Conservation (phyloP, 805 yeast species). For the Suhomyces pyralidae region DNA sequence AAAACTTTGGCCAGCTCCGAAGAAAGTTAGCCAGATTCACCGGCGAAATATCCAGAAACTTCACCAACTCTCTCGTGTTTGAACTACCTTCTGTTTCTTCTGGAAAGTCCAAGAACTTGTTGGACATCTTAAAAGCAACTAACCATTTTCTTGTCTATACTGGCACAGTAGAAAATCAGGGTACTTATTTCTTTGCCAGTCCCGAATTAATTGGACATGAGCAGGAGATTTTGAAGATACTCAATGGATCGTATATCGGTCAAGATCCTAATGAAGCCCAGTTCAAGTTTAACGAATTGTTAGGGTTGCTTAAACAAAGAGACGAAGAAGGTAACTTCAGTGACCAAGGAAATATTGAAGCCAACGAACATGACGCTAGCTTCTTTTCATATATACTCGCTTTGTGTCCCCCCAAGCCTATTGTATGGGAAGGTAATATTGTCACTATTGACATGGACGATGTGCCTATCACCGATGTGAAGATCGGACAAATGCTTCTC, state of each 20-base stretch:
- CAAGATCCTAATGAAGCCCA: conserved; percentile 26
- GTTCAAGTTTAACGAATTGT: conserved; percentile 26
- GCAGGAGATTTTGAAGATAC: conserved; percentile 35
- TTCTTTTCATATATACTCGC: conserved; percentile 65
- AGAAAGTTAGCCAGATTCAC: conserved; percentile 81
- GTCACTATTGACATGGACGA: conserved; percentile 49
- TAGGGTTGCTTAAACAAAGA: conserved; percentile 9
- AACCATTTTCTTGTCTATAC: conserved; percentile 78
- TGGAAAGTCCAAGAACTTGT: conserved; percentile 46
- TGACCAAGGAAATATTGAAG: not conserved
- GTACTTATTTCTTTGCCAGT: conserved; percentile 79
- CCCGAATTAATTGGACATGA: conserved; percentile 45
- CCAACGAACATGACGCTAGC: conserved; percentile 25
- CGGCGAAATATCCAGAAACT: conserved; percentile 60
- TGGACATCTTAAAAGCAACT: conserved; percentile 57
- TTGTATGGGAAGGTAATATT: conserved; percentile 87
- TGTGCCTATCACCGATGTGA: conserved; percentile 54
- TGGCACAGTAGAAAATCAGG: conserved; percentile 66
- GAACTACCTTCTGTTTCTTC: conserved; percentile 43
- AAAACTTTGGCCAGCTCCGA: conserved; percentile 70
- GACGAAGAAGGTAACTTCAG: not conserved
- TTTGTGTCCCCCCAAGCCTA: conserved; percentile 75
- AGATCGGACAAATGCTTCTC: conserved; percentile 63
- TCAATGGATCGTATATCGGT: conserved; percentile 40
- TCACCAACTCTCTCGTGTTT: conserved; percentile 69